Evolutionary conservation across 106 monocot genomes (phyloP).

Genomic region (Dendrobium chrysotoxum): DNA sequence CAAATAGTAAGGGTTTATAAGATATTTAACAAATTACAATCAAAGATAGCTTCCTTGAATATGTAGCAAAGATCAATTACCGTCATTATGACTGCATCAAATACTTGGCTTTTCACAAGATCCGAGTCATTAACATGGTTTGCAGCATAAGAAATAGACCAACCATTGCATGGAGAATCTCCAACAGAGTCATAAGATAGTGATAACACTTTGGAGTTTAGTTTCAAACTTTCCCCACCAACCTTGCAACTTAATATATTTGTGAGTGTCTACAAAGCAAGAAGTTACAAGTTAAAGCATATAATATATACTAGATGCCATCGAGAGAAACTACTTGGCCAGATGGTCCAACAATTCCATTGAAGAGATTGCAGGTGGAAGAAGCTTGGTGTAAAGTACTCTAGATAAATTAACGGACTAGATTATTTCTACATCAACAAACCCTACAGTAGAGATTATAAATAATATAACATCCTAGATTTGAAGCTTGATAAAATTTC

Average conservation of each 20-base stretch:
- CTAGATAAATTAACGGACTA: no score
- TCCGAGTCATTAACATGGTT: constrained; percentile 21
- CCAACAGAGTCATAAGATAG: constrained; percentile 46
- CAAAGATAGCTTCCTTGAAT: background rate
- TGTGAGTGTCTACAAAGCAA: constrained; percentile 52
- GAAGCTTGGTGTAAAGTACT: no score
- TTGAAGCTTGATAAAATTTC: no score
- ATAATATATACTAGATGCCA: background rate
- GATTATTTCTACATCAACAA: no score
- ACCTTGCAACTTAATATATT: constrained; percentile 53
- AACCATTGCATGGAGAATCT: constrained; percentile 31
- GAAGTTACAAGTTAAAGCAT: background rate
- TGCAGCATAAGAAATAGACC: constrained; percentile 67
- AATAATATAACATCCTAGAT: no score
- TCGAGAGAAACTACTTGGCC: background rate
- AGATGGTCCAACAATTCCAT: no score
- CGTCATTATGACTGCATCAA: constrained; percentile 97
- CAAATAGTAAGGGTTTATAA: background rate
- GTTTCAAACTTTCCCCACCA: constrained; percentile 51
- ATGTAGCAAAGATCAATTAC: constrained; percentile 31
- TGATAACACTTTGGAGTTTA: constrained; percentile 74
- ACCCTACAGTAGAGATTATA: no score
- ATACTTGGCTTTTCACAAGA: constrained; percentile 29
- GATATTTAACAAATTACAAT: background rate
- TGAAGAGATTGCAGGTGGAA: no score